These are phyloP conservation scores for Rhodofomes roseus DNA, from an alignment of 1,284 basidiomycete genomes.

Conservation along the genomic window DNA sequence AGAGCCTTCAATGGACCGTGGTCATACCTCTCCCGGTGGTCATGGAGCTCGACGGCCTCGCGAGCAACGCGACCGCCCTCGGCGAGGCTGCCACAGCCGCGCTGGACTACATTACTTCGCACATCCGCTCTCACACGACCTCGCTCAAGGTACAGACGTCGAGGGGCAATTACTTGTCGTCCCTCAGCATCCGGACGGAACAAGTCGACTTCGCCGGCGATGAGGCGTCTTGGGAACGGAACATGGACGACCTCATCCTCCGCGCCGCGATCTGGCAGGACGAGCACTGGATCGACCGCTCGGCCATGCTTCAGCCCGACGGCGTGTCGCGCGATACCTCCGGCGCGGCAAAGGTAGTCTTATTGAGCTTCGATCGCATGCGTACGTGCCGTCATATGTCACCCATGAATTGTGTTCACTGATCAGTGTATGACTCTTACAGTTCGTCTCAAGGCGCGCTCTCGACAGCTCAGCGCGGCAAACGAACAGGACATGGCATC, in stretches of 20 bases:
- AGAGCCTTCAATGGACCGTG: conserved; percentile 83
- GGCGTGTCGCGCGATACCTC: conserved; percentile 32
- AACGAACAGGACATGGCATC: conserved; percentile 71
- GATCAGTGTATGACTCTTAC: conserved; percentile 6
- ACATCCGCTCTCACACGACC: conserved; percentile 68
- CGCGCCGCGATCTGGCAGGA: conserved; percentile 90
- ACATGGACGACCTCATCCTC: conserved; percentile 94
- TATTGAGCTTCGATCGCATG: conserved; percentile 92
- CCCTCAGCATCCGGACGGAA: conserved; percentile 83
- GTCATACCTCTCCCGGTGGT: conserved; percentile 91
- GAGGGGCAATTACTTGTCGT: conserved; percentile 89
- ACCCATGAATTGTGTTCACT: not conserved
- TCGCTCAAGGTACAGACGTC: conserved; percentile 94
- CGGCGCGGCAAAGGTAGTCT: conserved; percentile 74
- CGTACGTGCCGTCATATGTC: conserved; percentile 44
- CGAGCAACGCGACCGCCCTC: conserved; percentile 60
- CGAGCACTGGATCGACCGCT: conserved; percentile 88
- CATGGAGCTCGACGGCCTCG: conserved; percentile 93
- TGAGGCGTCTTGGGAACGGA: conserved; percentile 58
- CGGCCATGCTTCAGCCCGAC: conserved; percentile 55
- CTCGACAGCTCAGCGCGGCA: conserved; percentile 73
- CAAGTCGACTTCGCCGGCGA: conserved; percentile 69
- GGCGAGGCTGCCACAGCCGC: conserved; percentile 72
- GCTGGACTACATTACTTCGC: conserved; percentile 72
- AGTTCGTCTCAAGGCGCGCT: conserved; percentile 84